Base-by-base conservation (phyloP, 768 basidiomycete genomes). In the Boletus reticuloceps region DNA sequence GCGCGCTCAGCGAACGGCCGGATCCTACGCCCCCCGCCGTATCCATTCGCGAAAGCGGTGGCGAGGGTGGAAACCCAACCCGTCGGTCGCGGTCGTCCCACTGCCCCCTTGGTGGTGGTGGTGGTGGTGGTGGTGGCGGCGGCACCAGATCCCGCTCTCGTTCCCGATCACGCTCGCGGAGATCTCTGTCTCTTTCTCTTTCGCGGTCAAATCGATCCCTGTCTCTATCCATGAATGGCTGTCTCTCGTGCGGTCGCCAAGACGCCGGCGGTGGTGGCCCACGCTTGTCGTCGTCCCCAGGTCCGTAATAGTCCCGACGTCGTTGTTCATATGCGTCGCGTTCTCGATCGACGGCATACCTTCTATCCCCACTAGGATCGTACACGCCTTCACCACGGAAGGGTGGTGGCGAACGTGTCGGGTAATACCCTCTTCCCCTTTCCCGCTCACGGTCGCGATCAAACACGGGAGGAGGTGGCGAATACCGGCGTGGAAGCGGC, bases 21-120 rank as follows among this genome's bases (percentile, higher is more conserved):
- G 67, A 39, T 5, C 57, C 54, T 2, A 31, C 34, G 6, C 44
- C 53, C 8, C 41, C 60, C 3, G 55, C 16, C 1, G 46, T 8
- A 14, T 62, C 66, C 39, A 60, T 58, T 14, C 70, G 62, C 29
- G 64, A 32, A 12, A 53, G 58, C 3, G 65, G 63, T 7, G 62
- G 65, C 5, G 65, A 63, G 14, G 50, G 65, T 7, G 63, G 62
- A 17, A 66, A 55, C 22, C 65, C 63, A 11, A 19, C 29, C 4
- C 78, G 73, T 32, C 79, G 74, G 17, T 73, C 72, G 10, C 76
- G 72, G n/a, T 69, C 64, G 34, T 75, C 76, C 78, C 79, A 79
- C 8, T 70, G 50, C 3, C 27, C 66, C 47, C 67, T 61, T 48
- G 65, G 62, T 32, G 70, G 64, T 2, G 42, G 20, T 5, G 42